Evolutionary conservation across 306 rosid genomes (phyloP).

Genomic region (Malus orientalis): DNA sequence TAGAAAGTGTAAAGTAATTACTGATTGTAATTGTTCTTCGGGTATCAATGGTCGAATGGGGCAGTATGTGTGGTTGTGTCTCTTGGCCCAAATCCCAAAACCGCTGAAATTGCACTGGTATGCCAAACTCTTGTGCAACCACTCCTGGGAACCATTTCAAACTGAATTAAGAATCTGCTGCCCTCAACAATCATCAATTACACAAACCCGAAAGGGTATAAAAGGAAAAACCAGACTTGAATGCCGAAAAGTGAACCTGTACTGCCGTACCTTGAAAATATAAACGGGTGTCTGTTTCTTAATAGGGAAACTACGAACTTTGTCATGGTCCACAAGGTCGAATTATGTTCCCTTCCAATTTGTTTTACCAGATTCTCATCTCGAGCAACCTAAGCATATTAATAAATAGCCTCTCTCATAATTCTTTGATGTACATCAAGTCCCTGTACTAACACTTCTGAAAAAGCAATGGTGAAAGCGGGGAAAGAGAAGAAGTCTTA

Average conservation of each 20-base stretch:
- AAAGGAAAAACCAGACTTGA: neutral
- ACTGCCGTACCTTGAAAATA: conserved; percentile 55
- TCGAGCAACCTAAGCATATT: conserved; percentile 61
- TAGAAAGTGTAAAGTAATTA: conserved; percentile 14
- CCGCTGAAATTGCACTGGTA: conserved; percentile 72
- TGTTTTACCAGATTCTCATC: conserved; percentile 72
- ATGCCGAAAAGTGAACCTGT: neutral
- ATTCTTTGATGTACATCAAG: neutral
- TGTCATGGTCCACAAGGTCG: conserved; percentile 91
- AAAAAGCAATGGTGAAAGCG: neutral
- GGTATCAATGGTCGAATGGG: conserved; percentile 62
- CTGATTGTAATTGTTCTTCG: conserved; percentile 77
- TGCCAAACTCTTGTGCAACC: conserved; percentile 69
- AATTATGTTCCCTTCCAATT: conserved; percentile 73
- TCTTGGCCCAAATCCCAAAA: conserved; percentile 97
- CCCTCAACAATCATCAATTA: neutral
- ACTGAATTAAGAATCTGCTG: neutral
- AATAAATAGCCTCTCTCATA: neutral
- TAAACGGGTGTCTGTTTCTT: conserved; percentile 54
- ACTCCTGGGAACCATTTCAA: conserved; percentile 53
- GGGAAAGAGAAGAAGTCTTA: neutral
- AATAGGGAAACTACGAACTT: conserved; percentile 76
- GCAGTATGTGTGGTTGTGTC: conserved; percentile 79
- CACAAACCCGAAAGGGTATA: neutral
- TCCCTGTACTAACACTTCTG: neutral